Conservation (phyloP, 2,329 filamentous ascomycete genomes). For the Botrytis galanthina region DNA sequence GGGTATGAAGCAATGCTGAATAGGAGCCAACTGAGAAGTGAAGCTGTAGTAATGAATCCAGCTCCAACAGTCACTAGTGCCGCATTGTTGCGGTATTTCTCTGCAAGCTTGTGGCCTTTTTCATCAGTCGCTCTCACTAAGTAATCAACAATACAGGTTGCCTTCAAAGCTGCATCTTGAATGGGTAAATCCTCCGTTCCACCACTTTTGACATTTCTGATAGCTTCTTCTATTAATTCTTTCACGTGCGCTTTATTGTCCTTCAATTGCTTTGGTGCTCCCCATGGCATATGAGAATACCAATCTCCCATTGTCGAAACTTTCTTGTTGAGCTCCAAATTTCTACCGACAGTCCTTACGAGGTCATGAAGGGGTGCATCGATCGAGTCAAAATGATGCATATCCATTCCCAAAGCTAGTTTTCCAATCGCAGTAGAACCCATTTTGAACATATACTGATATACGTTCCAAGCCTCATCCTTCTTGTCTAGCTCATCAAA, state of each 20-base stretch:
- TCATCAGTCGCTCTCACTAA: constrained; percentile 43
- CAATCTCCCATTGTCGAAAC: constrained; percentile 45
- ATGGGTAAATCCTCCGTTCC: constrained; percentile 40
- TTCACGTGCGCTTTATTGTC: constrained; percentile 38
- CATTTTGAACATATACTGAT: constrained; percentile 50
- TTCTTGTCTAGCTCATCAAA: constrained; percentile 30
- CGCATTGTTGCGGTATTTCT: constrained; percentile 36
- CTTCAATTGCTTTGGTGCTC: constrained; percentile 40
- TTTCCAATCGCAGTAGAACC: constrained; percentile 46
- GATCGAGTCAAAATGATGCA: constrained; percentile 44
- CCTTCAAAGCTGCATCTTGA: constrained; percentile 41
- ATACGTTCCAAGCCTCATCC: constrained; percentile 46
- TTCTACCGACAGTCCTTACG: constrained; percentile 41
- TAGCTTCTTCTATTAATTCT: constrained; percentile 42
- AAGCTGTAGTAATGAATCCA: constrained; percentile 48
- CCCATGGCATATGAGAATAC: constrained; percentile 47
- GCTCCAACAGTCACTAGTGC: constrained; percentile 45
- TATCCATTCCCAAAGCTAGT: constrained; percentile 45
- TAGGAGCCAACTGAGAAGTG: constrained; percentile 48
- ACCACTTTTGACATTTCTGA: constrained; percentile 35
- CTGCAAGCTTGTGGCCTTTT: constrained; percentile 44
- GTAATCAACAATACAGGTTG: constrained; percentile 38
- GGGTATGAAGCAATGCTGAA: constrained; percentile 45
- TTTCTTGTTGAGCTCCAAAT: constrained; percentile 47
- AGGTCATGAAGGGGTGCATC: constrained; percentile 45